phyloP scores from a whole-genome alignment of 2,329 filamentous ascomycete species.

The Nothomitra cinnamomea region DNA sequence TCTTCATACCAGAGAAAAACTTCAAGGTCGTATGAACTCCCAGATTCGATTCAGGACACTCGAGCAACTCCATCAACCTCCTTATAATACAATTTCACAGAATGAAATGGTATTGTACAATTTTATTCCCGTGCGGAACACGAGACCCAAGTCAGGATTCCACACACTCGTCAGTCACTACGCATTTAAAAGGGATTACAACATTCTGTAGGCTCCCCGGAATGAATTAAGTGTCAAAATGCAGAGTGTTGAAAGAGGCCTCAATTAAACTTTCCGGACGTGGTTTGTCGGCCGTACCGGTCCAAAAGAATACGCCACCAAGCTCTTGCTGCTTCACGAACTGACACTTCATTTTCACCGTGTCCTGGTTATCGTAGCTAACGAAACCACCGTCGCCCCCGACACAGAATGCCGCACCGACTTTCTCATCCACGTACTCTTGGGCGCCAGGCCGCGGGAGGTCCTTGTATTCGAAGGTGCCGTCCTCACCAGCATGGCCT shows the following conservation, averaged over 20 bases:
- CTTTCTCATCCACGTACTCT: conserved; percentile 49
- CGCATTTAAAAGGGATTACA: too few relatives aligned
- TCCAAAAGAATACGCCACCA: conserved; percentile 69
- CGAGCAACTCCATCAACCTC: too few relatives aligned
- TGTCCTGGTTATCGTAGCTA: conserved; percentile 62
- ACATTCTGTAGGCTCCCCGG: too few relatives aligned
- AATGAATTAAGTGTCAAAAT: conserved; percentile 10
- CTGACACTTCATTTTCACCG: conserved; percentile 55
- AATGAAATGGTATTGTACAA: too few relatives aligned
- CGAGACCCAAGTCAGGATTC: too few relatives aligned
- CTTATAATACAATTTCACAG: too few relatives aligned
- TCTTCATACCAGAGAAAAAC: too few relatives aligned
- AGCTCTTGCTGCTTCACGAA: conserved; percentile 56
- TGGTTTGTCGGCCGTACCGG: conserved; percentile 50
- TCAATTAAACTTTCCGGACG: conserved; percentile 40
- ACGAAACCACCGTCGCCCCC: conserved; percentile 63
- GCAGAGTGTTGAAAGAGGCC: conserved; percentile 39
- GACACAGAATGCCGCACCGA: conserved; percentile 53
- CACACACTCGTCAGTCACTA: too few relatives aligned
- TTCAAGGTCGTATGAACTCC: too few relatives aligned
- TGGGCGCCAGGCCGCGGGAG: conserved; percentile 44
- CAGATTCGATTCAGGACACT: too few relatives aligned
- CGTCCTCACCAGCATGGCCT: conserved; percentile 39
- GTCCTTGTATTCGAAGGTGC: conserved; percentile 56
- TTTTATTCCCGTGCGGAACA: too few relatives aligned